Percentiles rank a stretch among this genome's conserved stretches.
Conservation (phyloP, 345 rosid genomes). For the Syzygium oleosum region DNA sequence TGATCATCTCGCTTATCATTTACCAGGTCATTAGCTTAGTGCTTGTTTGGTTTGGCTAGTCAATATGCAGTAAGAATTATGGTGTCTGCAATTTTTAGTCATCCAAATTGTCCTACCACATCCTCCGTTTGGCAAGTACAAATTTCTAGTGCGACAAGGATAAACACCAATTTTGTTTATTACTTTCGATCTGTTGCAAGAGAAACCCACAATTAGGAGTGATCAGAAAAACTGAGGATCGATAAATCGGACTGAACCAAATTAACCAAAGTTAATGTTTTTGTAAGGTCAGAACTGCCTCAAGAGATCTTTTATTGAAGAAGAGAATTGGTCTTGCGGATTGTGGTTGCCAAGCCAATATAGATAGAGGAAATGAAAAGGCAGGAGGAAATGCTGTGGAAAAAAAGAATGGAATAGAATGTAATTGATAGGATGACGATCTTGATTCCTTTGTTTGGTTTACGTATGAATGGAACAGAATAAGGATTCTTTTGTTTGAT, state of each 20-base stretch:
- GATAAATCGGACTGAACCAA: too few relatives aligned
- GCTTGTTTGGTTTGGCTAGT: not conserved
- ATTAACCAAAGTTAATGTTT: too few relatives aligned
- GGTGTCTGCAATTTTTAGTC: not conserved
- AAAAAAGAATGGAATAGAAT: not conserved
- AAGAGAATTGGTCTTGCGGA: too few relatives aligned
- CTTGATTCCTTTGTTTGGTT: too few relatives aligned
- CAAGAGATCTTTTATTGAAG: too few relatives aligned
- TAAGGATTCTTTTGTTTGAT: too few relatives aligned
- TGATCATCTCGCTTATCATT: not conserved
- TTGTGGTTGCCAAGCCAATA: too few relatives aligned
- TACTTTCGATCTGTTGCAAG: not conserved
- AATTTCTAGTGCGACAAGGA: not conserved
- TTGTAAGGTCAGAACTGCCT: too few relatives aligned
- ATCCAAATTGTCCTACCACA: not conserved
- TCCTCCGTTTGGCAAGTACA: not conserved
- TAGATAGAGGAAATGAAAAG: not conserved
- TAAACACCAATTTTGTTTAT: not conserved
- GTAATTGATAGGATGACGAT: not conserved
- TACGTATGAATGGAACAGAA: too few relatives aligned
- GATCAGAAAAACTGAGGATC: too few relatives aligned
- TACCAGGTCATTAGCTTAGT: not conserved
- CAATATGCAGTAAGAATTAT: not conserved
- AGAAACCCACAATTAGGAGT: not conserved
- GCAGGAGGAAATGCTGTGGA: not conserved